These are phyloP conservation scores for Tetracentron sinense DNA, from an alignment of 164 flowering plant species.

Conservation along the genomic window DNA sequence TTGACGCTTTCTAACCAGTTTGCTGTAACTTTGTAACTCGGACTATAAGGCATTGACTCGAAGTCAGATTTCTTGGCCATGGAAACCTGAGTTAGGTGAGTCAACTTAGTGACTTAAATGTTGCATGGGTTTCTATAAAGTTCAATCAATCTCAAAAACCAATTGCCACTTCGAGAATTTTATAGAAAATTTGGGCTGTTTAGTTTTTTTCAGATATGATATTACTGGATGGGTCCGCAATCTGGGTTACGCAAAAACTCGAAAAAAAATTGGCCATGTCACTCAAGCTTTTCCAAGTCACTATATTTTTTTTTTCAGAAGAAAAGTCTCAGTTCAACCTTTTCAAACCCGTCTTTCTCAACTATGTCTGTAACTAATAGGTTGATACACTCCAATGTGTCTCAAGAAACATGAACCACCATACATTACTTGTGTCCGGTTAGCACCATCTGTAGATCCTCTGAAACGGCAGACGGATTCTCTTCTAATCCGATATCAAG, in stretches of 20 bases:
- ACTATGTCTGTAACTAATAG: neutral
- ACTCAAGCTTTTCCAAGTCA: neutral
- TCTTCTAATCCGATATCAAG: conserved; percentile 36
- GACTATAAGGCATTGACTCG: neutral
- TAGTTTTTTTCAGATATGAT: neutral
- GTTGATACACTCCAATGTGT: neutral
- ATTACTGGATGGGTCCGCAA: neutral
- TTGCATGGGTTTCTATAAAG: no score
- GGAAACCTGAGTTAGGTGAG: neutral
- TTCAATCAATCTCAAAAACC: no score
- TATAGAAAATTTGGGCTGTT: neutral
- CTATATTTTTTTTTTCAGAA: neutral
- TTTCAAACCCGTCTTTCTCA: neutral
- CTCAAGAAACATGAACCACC: conserved; percentile 20
- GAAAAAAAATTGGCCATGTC: neutral
- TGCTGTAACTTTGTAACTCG: neutral
- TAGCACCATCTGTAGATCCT: conserved; percentile 27
- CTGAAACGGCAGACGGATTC: conserved; percentile 21
- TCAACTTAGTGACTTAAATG: neutral
- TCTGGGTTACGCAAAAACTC: neutral
- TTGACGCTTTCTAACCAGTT: neutral
- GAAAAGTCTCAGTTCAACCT: neutral
- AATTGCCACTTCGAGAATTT: neutral
- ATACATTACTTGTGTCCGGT: conserved; percentile 60
- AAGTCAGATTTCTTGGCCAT: neutral